phyloP scores from a whole-genome alignment of 208 protist species.

The Leishmania braziliensis region DNA sequence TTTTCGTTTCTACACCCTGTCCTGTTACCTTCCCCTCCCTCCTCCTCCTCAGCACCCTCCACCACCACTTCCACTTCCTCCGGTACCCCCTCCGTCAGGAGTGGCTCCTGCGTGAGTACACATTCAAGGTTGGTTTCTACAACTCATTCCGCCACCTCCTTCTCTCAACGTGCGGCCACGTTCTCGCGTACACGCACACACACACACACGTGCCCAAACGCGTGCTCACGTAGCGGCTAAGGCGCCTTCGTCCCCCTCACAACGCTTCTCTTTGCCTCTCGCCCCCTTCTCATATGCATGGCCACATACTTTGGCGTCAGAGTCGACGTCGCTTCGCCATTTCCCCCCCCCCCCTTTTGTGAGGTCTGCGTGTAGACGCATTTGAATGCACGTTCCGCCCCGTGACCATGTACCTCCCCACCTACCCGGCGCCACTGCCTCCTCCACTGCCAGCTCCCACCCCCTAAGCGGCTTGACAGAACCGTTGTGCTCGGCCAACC shows the following conservation, averaged over 20 bases:
- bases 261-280: neutral
- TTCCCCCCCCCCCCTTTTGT: neutral
- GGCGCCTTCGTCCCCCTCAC: neutral
- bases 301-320: neutral
- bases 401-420: slow-evolving; percentile 12
- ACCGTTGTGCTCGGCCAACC: neutral
- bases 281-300: neutral
- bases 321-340: neutral
- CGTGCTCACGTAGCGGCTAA: neutral
- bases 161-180: neutral
- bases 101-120: neutral
- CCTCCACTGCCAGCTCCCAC: neutral
- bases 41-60: neutral
- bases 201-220: neutral
- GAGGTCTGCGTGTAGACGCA: neutral
- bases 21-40: neutral
- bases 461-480: neutral
- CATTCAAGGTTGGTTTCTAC: neutral
- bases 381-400: slow-evolving; percentile 26
- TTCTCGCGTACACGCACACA: neutral
- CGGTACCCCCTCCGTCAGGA: neutral
- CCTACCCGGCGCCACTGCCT: neutral
- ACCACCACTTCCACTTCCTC: neutral
- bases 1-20: neutral
- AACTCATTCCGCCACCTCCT: neutral